These are phyloP conservation scores for Hanseniaspora mollemarum DNA, from an alignment of 805 yeast species.

Conservation along the genomic window DNA sequence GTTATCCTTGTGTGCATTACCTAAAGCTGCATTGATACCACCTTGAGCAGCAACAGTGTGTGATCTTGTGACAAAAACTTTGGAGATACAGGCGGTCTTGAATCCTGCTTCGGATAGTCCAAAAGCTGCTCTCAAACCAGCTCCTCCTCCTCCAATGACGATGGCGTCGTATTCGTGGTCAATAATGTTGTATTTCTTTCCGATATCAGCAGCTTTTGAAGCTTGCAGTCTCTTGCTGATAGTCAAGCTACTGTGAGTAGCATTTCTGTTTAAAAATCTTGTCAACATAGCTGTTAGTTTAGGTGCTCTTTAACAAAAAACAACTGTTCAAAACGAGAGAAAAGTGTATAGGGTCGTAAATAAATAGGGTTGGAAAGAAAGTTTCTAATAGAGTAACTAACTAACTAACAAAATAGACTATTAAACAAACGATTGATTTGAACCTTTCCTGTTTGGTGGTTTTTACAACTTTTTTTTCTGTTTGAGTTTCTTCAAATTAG, in stretches of 20 bases:
- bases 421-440: too few relatives aligned
- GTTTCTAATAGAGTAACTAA: too few relatives aligned
- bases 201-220: slow-evolving; percentile 8
- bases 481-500: too few relatives aligned
- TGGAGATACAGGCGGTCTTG: slow-evolving; percentile 94
- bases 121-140: slow-evolving; percentile 96
- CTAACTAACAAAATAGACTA: too few relatives aligned
- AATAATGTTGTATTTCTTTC: slow-evolving; percentile 66
- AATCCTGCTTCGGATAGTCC: slow-evolving; percentile 94
- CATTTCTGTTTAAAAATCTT: slow-evolving; percentile 5
- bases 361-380: too few relatives aligned
- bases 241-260: not conserved
- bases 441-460: too few relatives aligned
- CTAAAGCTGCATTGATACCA: slow-evolving; percentile 97
- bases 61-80: slow-evolving; percentile 94
- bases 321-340: too few relatives aligned
- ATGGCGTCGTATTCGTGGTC: slow-evolving; percentile 98
- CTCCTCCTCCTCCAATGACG: slow-evolving; percentile 99
- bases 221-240: slow-evolving; percentile 10
- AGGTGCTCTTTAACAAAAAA: too few relatives aligned
- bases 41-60: slow-evolving; percentile 99
- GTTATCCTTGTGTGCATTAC: slow-evolving; percentile 95
- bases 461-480: too few relatives aligned
- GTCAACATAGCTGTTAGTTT: slow-evolving; percentile 8
- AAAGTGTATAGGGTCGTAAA: too few relatives aligned